These are phyloP conservation scores for Beauveria sp. DNA, from an alignment of 2,329 filamentous ascomycete species.

Conservation along the genomic window DNA sequence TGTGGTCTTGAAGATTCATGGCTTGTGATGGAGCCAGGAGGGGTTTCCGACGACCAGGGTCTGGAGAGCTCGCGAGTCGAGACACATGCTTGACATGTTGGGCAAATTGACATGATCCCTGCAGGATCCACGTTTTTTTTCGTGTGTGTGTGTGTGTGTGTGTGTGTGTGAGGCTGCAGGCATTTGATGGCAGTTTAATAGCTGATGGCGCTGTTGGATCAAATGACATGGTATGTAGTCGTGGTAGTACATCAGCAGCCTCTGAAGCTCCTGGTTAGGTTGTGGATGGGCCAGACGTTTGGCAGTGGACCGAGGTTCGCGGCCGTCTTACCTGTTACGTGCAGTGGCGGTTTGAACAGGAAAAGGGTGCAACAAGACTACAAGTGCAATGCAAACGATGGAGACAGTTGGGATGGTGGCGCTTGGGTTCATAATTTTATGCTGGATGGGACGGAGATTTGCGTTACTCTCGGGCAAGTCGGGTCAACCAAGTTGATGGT, in stretches of 20 bases:
- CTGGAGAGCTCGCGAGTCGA: neutral
- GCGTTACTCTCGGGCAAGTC: no score
- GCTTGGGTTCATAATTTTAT: neutral
- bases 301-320: neutral
- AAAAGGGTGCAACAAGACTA: neutral
- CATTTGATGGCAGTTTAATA: neutral
- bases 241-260: no score
- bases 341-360: neutral
- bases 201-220: neutral
- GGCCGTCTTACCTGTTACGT: neutral
- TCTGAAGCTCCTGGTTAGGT: neutral
- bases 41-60: neutral
- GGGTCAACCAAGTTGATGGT: neutral
- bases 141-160: no score
- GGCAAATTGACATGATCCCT: neutral
- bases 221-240: no score
- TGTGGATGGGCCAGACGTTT: neutral
- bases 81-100: neutral
- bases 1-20: neutral
- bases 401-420: neutral
- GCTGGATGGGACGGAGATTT: neutral
- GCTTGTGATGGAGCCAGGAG: neutral
- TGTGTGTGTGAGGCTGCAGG: no score
- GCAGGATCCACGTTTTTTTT: neutral
- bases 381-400: neutral